phyloP scores from a whole-genome alignment of 1,139 yeast species.

The Taphrina betulina region DNA sequence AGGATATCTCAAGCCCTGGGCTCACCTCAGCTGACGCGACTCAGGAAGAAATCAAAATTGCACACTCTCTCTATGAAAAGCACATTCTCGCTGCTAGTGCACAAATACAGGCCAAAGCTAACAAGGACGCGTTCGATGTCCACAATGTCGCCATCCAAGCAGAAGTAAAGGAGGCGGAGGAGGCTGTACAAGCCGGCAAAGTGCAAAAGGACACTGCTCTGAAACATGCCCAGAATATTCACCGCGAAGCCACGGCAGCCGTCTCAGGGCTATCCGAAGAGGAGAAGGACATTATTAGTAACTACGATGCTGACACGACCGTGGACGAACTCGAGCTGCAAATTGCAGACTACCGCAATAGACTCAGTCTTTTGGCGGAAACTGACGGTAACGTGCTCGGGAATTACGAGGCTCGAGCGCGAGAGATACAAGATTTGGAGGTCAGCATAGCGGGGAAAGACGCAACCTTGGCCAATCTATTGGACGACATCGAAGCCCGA shows the following conservation, averaged over 20 bases:
- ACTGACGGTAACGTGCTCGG: constrained; percentile 38
- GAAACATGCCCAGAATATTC: constrained; percentile 7
- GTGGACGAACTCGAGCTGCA: constrained; percentile 41
- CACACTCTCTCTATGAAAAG: constrained; percentile 12
- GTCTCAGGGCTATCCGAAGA: constrained; percentile 7
- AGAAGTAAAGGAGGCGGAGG: constrained; percentile 19
- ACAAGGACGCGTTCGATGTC: constrained; percentile 18
- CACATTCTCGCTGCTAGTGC: neutral
- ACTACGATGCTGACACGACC: constrained; percentile 25
- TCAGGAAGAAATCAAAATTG: constrained; percentile 9
- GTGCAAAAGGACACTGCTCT: neutral
- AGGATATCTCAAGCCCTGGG: neutral
- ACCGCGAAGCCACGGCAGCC: constrained; percentile 3
- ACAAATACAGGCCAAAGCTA: constrained; percentile 16
- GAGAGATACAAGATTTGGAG: constrained; percentile 43
- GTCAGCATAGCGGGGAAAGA: constrained; percentile 42
- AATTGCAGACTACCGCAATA: constrained; percentile 42
- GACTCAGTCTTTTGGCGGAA: constrained; percentile 42
- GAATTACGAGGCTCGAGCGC: constrained; percentile 41
- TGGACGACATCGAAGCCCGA: constrained; percentile 48
- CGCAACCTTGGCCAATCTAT: constrained; percentile 43
- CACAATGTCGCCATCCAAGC: constrained; percentile 10
- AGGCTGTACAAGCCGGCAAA: constrained; percentile 14
- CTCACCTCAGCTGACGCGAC: neutral
- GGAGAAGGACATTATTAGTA: constrained; percentile 4